These are phyloP conservation scores for Protomyces arabidopsidicola DNA, from an alignment of 1,139 yeast species.

Conservation along the genomic window DNA sequence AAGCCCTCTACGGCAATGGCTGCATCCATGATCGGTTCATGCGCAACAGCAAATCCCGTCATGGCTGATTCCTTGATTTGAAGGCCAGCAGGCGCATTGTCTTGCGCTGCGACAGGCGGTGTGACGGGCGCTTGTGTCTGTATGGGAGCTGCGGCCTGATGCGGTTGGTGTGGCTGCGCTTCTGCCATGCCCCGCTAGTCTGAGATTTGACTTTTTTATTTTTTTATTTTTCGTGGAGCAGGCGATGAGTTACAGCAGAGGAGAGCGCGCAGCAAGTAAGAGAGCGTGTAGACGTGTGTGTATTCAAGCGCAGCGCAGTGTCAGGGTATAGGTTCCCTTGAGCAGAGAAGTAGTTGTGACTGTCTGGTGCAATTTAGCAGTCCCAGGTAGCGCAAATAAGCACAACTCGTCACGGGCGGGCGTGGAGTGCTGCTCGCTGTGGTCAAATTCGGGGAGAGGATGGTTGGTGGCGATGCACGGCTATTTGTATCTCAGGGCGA, in stretches of 20 bases:
- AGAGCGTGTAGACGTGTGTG: too few relatives aligned
- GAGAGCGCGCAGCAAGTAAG: too few relatives aligned
- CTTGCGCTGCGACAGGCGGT: neutral
- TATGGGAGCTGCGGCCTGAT: neutral
- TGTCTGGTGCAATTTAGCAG: too few relatives aligned
- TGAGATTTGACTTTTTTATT: neutral
- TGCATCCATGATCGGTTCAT: constrained; percentile 16
- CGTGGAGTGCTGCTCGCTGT: too few relatives aligned
- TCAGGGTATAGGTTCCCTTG: too few relatives aligned
- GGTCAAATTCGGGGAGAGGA: neutral
- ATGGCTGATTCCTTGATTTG: neutral
- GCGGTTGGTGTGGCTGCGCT: neutral
- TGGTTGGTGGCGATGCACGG: neutral
- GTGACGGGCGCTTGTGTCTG: neutral
- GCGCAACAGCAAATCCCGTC: constrained; percentile 18
- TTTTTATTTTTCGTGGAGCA: neutral
- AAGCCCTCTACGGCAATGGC: constrained; percentile 5
- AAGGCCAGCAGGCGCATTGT: neutral
- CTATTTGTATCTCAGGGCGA: neutral
- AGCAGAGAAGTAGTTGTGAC: too few relatives aligned
- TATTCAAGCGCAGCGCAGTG: too few relatives aligned
- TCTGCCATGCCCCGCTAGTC: too few relatives aligned
- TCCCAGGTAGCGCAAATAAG: too few relatives aligned
- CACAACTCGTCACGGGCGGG: too few relatives aligned
- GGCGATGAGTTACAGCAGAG: too few relatives aligned